Evolutionary conservation across 208 protist genomes (phyloP), one percentile per base, ranked within the genome.

Genomic region (Willaertia magna): DNA sequence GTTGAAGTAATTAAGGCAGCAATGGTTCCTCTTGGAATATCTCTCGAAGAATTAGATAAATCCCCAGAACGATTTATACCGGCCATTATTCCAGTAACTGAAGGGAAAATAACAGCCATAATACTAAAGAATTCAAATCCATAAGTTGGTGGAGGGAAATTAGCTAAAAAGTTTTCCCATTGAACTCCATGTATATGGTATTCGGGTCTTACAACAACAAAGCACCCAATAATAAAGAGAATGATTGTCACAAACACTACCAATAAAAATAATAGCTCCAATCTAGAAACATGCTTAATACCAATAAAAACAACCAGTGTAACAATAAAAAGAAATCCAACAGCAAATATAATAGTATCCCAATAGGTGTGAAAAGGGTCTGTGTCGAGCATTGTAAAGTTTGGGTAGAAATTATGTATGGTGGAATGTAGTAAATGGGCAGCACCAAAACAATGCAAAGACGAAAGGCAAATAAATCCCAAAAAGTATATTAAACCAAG

Each of bases 71-170:
- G 49, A 52, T 92, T 94, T 11, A 92, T 90, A 18, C 93, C 93
- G n/a, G 91, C 91, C 90, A 95, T 91, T 42, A 95, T 93, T 18
- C 93, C 93, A n/a, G 92, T 94, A 2, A 93, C 87, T 3, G 86
- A 74, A 3, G 93, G 93, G 75, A 94, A 95, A 78, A 94, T 94
- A 0, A 95, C 43, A 42, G 78, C 91, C 67, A 95, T 86, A 4
- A 89, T 81, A 46, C 52, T 40, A 20, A 93, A 84, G 75, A 95
- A 94, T 18, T 52, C 59, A 16, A n/a, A 9, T 16, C 16, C 7
- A 26, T 76, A 0, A 44, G 44, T 44, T 4, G 40, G 34, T 26
- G 67, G 67, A 44, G 9, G 39, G 16, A 40, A 76, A 76, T 76
- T 76, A 26, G 7, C 12, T 18, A 20, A 20, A 76, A 76, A 76